Evolutionary conservation across 2,329 filamentous ascomycete species (phyloP).

Genomic region (Colletotrichum shisoi): DNA sequence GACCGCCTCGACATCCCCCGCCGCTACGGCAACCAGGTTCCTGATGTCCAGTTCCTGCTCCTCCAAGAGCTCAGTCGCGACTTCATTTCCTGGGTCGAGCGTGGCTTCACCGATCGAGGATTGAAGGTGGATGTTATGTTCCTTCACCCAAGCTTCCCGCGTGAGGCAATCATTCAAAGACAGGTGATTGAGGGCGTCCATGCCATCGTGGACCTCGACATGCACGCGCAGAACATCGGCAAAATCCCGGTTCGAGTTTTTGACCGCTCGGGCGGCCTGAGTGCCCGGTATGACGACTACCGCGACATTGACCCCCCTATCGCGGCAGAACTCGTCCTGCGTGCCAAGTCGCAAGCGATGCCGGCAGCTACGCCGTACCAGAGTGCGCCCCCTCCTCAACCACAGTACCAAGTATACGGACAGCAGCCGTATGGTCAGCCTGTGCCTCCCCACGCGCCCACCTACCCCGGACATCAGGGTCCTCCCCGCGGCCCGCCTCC

Average conservation of each 20-base stretch:
- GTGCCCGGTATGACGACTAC: slow-evolving; percentile 87
- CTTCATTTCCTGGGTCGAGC: slow-evolving; percentile 84
- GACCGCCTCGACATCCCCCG: slow-evolving; percentile 76
- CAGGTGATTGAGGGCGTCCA: slow-evolving; percentile 90
- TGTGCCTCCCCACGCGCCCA: slow-evolving; percentile 38
- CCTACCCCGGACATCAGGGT: slow-evolving; percentile 24
- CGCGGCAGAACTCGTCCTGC: slow-evolving; percentile 80
- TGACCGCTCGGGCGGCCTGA: slow-evolving; percentile 75
- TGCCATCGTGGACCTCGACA: slow-evolving; percentile 80
- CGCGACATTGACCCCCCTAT: slow-evolving; percentile 79
- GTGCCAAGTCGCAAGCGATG: slow-evolving; percentile 64
- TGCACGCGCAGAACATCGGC: slow-evolving; percentile 71
- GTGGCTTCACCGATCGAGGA: slow-evolving; percentile 73
- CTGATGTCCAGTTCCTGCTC: slow-evolving; percentile 88
- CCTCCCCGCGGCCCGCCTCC: slow-evolving; percentile 39
- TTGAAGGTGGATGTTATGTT: slow-evolving; percentile 82
- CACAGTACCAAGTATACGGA: slow-evolving; percentile 43
- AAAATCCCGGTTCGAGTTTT: slow-evolving; percentile 87
- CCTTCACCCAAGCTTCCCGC: slow-evolving; percentile 75
- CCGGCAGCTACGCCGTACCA: slow-evolving; percentile 42
- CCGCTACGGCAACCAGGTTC: slow-evolving; percentile 76
- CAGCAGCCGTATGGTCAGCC: slow-evolving; percentile 47
- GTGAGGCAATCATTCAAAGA: slow-evolving; percentile 75
- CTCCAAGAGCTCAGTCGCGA: slow-evolving; percentile 79
- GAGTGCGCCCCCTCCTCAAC: slow-evolving; percentile 24